These are phyloP conservation scores for Lodderomyces margitis DNA, from an alignment of 1,139 yeast genomes.

Conservation along the genomic window DNA sequence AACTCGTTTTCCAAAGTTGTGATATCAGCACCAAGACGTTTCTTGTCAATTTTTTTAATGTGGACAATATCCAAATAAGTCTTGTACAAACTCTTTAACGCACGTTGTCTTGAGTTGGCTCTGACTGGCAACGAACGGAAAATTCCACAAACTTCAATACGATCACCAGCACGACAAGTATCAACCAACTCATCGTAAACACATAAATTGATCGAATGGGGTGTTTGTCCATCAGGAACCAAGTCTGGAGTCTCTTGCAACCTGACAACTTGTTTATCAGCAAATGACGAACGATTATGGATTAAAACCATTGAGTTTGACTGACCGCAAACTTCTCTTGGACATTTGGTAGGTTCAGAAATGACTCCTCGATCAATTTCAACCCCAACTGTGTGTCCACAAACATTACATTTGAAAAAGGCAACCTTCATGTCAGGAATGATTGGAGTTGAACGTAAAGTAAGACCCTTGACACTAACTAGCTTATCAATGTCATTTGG, in stretches of 20 bases:
- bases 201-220: conserved; percentile 91
- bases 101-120: conserved; percentile 80
- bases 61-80: conserved; percentile 95
- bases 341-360: conserved; percentile 90
- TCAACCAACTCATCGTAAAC: conserved; percentile 96
- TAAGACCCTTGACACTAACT: conserved; percentile 88
- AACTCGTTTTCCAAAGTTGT: conserved; percentile 54
- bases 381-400: conserved; percentile 89
- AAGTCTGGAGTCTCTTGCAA: conserved; percentile 96
- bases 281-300: conserved; percentile 89
- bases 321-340: conserved; percentile 83
- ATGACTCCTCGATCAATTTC: conserved; percentile 94
- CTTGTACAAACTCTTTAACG: conserved; percentile 79
- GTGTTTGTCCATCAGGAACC: conserved; percentile 99
- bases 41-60: conserved; percentile 79
- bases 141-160: conserved; percentile 93
- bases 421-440: conserved; percentile 99
- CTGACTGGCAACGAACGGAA: conserved; percentile 92
- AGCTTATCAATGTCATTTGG: conserved; percentile 95
- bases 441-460: conserved; percentile 82
- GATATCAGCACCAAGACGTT: conserved; percentile 76
- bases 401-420: conserved; percentile 90
- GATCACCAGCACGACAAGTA: conserved; percentile 93
- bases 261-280: conserved; percentile 91
- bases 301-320: conserved; percentile 85